These are phyloP conservation scores for Agaricales sp. DNA, from an alignment of 1,284 basidiomycete species.

Conservation along the genomic window DNA sequence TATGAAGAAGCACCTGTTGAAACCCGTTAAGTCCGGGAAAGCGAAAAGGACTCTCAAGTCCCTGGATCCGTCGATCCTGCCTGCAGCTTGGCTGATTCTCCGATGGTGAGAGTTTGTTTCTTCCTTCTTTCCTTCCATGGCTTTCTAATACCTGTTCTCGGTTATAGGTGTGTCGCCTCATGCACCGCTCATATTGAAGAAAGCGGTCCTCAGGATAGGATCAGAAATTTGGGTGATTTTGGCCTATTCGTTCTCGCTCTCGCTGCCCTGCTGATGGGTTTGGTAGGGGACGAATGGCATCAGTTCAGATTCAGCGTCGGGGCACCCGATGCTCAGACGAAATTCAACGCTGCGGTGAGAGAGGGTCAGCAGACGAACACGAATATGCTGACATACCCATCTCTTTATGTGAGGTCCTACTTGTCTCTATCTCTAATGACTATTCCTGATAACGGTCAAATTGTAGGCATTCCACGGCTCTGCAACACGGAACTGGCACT, in stretches of 20 bases:
- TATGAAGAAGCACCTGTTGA: conserved; percentile 31
- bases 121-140: too few relatives aligned
- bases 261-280: not conserved
- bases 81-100: conserved; percentile 50
- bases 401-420: conserved; percentile 35
- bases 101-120: conserved; percentile 33
- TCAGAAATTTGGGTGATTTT: conserved; percentile 37
- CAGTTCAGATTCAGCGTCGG: conserved; percentile 59
- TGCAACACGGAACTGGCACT: conserved; percentile 51
- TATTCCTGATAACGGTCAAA: conserved; percentile 1
- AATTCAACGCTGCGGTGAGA: conserved; percentile 34
- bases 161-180: conserved; percentile 47
- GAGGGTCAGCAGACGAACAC: conserved; percentile 22
- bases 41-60: conserved; percentile 39
- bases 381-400: conserved; percentile 37
- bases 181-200: conserved; percentile 58
- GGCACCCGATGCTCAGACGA: conserved; percentile 54
- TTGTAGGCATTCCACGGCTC: conserved; percentile 54
- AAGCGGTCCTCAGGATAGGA: conserved; percentile 36
- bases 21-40: conserved; percentile 34
- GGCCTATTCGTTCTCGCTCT: not conserved
- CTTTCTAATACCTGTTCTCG: too few relatives aligned
- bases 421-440: too few relatives aligned
- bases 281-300: conserved; percentile 31
- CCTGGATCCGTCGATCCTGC: conserved; percentile 31